These are phyloP conservation scores for Chalara sp. DNA, from an alignment of 2,329 filamentous ascomycete genomes.

Conservation along the genomic window DNA sequence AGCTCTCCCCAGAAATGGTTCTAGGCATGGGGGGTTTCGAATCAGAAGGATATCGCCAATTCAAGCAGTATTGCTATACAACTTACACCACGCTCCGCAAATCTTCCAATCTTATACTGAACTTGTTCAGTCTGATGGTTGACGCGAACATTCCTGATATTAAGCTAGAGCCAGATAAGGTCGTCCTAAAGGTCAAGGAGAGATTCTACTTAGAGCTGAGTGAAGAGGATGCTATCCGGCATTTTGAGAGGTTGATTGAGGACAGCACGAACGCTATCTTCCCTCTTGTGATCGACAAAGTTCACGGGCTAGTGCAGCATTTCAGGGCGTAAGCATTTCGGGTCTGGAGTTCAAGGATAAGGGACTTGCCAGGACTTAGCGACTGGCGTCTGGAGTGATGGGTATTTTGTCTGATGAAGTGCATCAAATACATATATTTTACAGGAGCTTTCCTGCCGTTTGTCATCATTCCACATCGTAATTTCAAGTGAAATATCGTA, in stretches of 20 bases:
- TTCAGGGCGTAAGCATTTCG: slow-evolving; percentile 57
- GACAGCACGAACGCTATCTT: slow-evolving; percentile 86
- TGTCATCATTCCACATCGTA: too few relatives aligned
- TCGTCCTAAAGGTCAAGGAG: slow-evolving; percentile 90
- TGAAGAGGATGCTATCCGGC: slow-evolving; percentile 85
- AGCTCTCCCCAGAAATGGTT: slow-evolving; percentile 95
- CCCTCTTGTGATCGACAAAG: slow-evolving; percentile 86
- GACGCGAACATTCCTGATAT: slow-evolving; percentile 97
- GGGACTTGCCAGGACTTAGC: too few relatives aligned
- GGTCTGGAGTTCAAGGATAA: too few relatives aligned
- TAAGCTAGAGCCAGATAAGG: slow-evolving; percentile 84
- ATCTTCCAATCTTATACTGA: slow-evolving; percentile 83
- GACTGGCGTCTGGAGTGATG: too few relatives aligned
- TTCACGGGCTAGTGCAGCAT: slow-evolving; percentile 90
- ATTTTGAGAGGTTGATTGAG: slow-evolving; percentile 85
- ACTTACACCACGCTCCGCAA: slow-evolving; percentile 89
- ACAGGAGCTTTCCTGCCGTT: too few relatives aligned
- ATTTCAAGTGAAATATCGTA: too few relatives aligned
- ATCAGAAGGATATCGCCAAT: slow-evolving; percentile 76
- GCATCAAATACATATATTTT: too few relatives aligned
- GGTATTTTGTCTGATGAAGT: too few relatives aligned
- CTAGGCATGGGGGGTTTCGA: slow-evolving; percentile 90
- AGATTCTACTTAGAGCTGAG: slow-evolving; percentile 85
- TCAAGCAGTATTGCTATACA: slow-evolving; percentile 94
- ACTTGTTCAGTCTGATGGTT: slow-evolving; percentile 94